Evolutionary conservation across 352 stramenopile genomes (phyloP).

Genomic region (Phytophthora tubulina): DNA sequence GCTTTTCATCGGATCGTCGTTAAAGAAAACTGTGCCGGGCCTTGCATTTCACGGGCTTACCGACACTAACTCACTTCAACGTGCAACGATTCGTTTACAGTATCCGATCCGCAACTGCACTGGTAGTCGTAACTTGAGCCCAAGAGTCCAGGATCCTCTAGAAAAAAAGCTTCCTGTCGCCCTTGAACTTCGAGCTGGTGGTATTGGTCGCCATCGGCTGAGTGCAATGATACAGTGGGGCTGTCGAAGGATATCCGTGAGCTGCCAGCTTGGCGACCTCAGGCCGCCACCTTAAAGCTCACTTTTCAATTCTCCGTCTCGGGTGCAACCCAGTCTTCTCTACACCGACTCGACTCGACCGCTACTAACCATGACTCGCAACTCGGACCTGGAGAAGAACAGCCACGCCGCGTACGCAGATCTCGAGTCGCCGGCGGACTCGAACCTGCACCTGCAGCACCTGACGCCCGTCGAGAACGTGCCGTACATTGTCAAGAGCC

Average conservation of each 20-base stretch:
- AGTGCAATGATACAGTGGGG: neutral
- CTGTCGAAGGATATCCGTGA: neutral
- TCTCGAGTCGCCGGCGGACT: constrained; percentile 23
- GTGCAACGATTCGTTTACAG: constrained; percentile 21
- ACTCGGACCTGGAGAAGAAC: constrained; percentile 37
- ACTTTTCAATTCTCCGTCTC: constrained; percentile 36
- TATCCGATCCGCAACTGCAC: constrained; percentile 6
- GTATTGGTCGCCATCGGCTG: constrained; percentile 11
- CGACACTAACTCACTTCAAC: constrained; percentile 24
- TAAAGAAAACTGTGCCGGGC: constrained; percentile 16
- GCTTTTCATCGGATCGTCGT: constrained; percentile 14
- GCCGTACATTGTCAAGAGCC: constrained; percentile 50
- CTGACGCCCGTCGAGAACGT: constrained; percentile 25
- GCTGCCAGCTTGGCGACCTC: neutral
- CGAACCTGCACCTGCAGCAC: constrained; percentile 21
- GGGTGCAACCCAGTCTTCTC: constrained; percentile 9
- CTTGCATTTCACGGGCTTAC: constrained; percentile 35
- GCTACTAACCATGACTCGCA: constrained; percentile 19
- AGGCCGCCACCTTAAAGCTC: constrained; percentile 3
- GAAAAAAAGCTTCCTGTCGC: neutral
- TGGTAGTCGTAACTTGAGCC: neutral
- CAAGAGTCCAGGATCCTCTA: constrained; percentile 1
- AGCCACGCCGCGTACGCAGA: constrained; percentile 28
- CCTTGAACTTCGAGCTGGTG: constrained; percentile 23
- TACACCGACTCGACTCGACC: constrained; percentile 1